Base-by-base conservation (phyloP, 352 stramenopile species). In the Pythium sukuiense region DNA sequence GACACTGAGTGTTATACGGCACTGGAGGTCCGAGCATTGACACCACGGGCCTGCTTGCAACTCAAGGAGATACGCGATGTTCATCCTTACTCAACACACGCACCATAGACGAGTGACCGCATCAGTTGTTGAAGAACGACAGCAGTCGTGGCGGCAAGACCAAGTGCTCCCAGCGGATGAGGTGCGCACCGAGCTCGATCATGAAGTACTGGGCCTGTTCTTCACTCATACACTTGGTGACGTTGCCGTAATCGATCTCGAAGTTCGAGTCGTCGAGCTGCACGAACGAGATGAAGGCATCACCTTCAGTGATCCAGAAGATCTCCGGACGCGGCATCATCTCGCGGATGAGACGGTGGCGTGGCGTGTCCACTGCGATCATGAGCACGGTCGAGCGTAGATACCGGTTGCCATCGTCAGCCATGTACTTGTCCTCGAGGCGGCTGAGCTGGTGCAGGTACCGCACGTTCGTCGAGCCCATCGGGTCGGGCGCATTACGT, bases 181-280 rank as follows among this genome's bases (percentile, higher is more conserved):
- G 43, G 16, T 61, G 46, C 16, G 65, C 65, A 18, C 65, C 65
- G 18, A 71, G 57, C 12, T 71, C 65, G 33, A 71, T 57, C 55
- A 71, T 63, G 37, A 71, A 71, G 26, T 71, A 71, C 54, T 71
- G 43, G 6, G 58, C 65, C 29, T 71, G 65, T 53, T 59, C 55
- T 4, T 65, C 49, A 29, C 60, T 65, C 29, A 65, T 50, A n/a
- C 64, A 71, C n/a, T 37, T 35, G 9, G 56, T 30, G 29, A 71
- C 64, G 37, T 71, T 57, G 49, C 64, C 54, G 49, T 55, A 71
- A 32, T 71, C 64, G n/a, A 71, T 61, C 39, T 71, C 64, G 27
- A 71, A 48, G 41, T 32, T 52, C 11, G 27, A 24, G 24, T 71
- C 64, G 41, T 61, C 41, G 52, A 63, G 37, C 30, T 71, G 64